Evolutionary conservation across 306 rosid species (phyloP).

Genomic region (Oxytropis ochrocephala): DNA sequence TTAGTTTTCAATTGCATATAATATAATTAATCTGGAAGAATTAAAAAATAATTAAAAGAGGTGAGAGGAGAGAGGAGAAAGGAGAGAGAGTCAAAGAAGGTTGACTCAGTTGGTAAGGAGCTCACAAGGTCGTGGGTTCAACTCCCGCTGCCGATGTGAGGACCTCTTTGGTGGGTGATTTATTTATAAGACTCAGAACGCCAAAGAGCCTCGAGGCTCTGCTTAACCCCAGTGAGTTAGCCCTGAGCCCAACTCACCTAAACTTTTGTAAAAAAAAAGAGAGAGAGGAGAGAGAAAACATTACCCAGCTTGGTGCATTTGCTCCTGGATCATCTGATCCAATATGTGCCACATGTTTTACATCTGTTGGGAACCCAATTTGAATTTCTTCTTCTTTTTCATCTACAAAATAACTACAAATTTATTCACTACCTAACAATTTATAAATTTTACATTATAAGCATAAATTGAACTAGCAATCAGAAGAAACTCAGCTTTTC

Average conservation of each 20-base stretch:
- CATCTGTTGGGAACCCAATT: slow-evolving; percentile 88
- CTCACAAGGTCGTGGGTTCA: no score
- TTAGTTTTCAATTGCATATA: slow-evolving; percentile 7
- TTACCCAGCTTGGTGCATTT: slow-evolving; percentile 43
- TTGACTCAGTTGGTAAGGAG: no score
- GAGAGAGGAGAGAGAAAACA: background rate
- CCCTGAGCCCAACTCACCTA: no score
- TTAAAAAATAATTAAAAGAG: background rate
- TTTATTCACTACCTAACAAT: background rate
- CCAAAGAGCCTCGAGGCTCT: no score
- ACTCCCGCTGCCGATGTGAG: no score
- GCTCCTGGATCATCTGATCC: slow-evolving; percentile 45
- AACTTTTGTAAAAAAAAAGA: no score
- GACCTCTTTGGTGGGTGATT: no score
- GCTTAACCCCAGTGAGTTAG: no score
- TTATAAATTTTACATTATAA: background rate
- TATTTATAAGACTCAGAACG: no score
- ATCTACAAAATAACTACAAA: slow-evolving; percentile 34
- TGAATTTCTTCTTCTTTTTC: slow-evolving; percentile 69
- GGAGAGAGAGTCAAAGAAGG: no score
- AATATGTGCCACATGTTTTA: slow-evolving; percentile 49
- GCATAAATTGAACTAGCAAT: background rate
- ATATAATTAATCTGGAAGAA: background rate
- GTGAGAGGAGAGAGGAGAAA: no score
- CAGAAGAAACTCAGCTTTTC: background rate